Evolutionary conservation across 306 rosid genomes (phyloP).

Genomic region (Vachellia collinsii): DNA sequence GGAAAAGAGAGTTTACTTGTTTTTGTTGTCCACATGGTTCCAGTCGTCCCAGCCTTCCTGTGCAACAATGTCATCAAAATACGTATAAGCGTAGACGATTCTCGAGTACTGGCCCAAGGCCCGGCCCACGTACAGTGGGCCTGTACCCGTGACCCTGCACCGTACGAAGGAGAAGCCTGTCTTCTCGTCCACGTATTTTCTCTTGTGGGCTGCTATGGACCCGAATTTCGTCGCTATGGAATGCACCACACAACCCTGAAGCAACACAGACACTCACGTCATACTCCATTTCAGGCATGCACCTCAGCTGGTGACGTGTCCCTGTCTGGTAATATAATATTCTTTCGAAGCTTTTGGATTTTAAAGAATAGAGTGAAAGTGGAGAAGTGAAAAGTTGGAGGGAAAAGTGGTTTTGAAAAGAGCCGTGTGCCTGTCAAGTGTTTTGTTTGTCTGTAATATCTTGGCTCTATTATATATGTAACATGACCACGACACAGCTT

Average conservation of each 20-base stretch:
- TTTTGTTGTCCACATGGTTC: constrained; percentile 57
- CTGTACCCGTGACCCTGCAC: constrained; percentile 76
- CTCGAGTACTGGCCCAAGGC: constrained; percentile 81
- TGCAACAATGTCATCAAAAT: constrained; percentile 71
- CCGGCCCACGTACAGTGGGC: constrained; percentile 80
- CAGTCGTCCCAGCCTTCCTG: constrained; percentile 89
- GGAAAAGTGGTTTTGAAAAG: neutral
- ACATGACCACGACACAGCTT: neutral
- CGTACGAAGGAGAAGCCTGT: constrained; percentile 80
- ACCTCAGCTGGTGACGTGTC: neutral
- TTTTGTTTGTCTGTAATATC: too few relatives aligned
- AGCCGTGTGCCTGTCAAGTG: neutral
- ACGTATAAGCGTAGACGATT: constrained; percentile 72
- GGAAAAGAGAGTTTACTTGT: constrained; percentile 44
- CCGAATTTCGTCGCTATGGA: constrained; percentile 80
- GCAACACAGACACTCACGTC: neutral
- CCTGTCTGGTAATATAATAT: neutral
- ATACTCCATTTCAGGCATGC: neutral
- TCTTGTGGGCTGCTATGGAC: constrained; percentile 84
- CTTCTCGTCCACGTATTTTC: constrained; percentile 54
- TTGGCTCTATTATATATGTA: neutral
- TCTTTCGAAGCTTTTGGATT: neutral
- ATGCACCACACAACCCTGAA: constrained; percentile 78
- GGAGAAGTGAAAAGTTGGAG: neutral
- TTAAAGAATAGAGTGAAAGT: neutral